phyloP scores from a whole-genome alignment of 1,284 basidiomycete genomes.

The Amylostereum areolatum region DNA sequence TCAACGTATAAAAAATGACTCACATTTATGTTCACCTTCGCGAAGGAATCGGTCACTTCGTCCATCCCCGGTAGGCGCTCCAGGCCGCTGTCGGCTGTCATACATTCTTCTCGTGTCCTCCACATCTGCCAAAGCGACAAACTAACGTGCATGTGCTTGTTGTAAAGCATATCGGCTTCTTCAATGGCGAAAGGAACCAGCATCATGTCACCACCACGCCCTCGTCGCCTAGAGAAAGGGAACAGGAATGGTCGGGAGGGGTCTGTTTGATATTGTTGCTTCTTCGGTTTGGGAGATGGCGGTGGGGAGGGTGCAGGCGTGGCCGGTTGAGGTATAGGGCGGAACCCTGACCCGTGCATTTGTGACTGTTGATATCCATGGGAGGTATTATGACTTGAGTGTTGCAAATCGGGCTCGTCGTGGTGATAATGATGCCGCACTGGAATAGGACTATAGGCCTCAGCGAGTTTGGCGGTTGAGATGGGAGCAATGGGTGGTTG shows the following conservation, averaged over 20 bases:
- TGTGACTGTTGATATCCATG: conserved; percentile 28
- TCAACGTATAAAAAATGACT: conserved; percentile 13
- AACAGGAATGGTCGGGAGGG: conserved; percentile 93
- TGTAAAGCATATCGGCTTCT: conserved; percentile 90
- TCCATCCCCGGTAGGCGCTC: conserved; percentile 69
- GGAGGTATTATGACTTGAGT: conserved; percentile 26
- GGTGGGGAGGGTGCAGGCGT: conserved; percentile 91
- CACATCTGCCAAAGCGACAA: conserved; percentile 91
- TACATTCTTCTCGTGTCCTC: conserved; percentile 91
- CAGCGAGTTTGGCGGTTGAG: conserved; percentile 65
- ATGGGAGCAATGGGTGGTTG: conserved; percentile 34
- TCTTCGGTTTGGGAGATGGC: conserved; percentile 88
- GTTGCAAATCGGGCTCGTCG: conserved; percentile 54
- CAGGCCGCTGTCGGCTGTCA: conserved; percentile 89
- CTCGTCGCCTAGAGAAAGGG: conserved; percentile 71
- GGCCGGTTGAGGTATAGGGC: conserved; percentile 57
- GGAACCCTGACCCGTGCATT: conserved; percentile 35
- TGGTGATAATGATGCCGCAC: conserved; percentile 90
- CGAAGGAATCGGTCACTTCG: conserved; percentile 25
- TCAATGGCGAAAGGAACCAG: conserved; percentile 93
- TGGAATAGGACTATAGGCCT: conserved; percentile 88
- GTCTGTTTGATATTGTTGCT: conserved; percentile 98
- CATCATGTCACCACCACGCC: conserved; percentile 39
- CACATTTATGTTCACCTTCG: conserved; percentile 31
- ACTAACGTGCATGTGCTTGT: conserved; percentile 87